Percentiles rank a stretch among this genome's conserved stretches.
Conservation (phyloP, 768 basidiomycete species). For the Megacollybia marginata region DNA sequence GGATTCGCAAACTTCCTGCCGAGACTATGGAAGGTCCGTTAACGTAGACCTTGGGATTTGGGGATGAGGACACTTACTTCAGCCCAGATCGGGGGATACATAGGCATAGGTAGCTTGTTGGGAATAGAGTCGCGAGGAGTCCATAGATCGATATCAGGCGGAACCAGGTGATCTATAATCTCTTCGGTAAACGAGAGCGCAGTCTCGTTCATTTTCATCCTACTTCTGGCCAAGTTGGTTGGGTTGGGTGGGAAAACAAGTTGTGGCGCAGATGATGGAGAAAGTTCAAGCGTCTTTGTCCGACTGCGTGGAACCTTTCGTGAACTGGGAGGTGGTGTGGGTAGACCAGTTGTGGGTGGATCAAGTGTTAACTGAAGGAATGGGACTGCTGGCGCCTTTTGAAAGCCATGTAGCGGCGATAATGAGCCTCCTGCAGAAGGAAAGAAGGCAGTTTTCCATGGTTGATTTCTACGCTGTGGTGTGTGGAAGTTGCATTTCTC, state of each 20-base stretch:
- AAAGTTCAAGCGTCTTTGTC: not conserved
- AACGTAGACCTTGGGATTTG: not conserved
- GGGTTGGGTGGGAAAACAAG: not conserved
- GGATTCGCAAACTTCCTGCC: slow-evolving; percentile 81
- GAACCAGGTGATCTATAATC: not conserved
- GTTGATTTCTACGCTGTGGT: no score
- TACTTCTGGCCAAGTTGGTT: not conserved
- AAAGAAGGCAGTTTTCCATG: no score
- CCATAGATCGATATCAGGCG: not conserved
- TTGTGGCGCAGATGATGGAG: not conserved
- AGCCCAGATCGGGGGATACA: slow-evolving; percentile 36
- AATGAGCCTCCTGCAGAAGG: no score
- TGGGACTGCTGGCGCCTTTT: no score
- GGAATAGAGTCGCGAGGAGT: not conserved
- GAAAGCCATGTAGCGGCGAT: no score
- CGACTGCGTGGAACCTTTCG: not conserved
- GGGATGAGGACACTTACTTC: slow-evolving; percentile 18
- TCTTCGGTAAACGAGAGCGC: not conserved
- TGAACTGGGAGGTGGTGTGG: not conserved
- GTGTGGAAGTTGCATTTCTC: no score
- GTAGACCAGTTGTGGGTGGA: no score
- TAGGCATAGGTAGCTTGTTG: slow-evolving; percentile 16
- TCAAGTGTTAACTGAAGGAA: no score
- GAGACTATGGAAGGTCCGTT: slow-evolving; percentile 39
- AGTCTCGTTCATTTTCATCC: no score